Conservation (phyloP, 73 alveolate species). For the Symbiodinium natans region DNA sequence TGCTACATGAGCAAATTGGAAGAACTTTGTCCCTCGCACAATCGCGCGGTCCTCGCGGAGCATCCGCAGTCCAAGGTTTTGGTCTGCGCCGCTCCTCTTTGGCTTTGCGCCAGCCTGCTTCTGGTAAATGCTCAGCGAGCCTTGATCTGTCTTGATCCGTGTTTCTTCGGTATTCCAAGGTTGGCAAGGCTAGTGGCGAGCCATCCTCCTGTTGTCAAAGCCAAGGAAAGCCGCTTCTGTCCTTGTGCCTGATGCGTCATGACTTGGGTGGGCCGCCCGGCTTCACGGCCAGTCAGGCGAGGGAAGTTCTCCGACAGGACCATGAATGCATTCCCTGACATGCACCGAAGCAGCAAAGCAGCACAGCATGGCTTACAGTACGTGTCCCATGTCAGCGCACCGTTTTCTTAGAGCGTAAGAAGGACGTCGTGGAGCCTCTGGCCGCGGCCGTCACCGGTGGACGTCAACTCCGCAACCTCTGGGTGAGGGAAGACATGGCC, state of each 20-base stretch:
- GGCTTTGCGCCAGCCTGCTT: constrained; percentile 22
- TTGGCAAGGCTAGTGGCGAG: too few species aligned
- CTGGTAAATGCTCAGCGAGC: neutral
- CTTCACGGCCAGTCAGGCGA: neutral
- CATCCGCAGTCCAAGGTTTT: neutral
- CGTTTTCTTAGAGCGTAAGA: too few species aligned
- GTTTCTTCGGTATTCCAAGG: too few species aligned
- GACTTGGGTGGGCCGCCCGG: neutral
- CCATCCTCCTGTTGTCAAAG: neutral
- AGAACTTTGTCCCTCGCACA: too few species aligned
- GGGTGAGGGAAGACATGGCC: constrained; percentile 21
- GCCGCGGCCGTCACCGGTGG: neutral
- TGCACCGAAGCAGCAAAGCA: neutral
- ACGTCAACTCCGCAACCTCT: neutral
- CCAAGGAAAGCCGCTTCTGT: neutral
- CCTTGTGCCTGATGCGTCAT: constrained; percentile 8
- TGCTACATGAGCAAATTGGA: too few species aligned
- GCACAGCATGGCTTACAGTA: too few species aligned
- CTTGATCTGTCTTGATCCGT: neutral
- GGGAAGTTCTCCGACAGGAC: neutral
- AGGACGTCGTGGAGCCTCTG: constrained; percentile 5
- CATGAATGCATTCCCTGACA: neutral
- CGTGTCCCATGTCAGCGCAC: too few species aligned
- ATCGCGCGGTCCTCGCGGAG: too few species aligned
- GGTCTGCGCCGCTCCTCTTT: neutral